These are phyloP conservation scores for Komagataella kurtzmanii DNA, from an alignment of 805 yeast species.

Conservation along the genomic window DNA sequence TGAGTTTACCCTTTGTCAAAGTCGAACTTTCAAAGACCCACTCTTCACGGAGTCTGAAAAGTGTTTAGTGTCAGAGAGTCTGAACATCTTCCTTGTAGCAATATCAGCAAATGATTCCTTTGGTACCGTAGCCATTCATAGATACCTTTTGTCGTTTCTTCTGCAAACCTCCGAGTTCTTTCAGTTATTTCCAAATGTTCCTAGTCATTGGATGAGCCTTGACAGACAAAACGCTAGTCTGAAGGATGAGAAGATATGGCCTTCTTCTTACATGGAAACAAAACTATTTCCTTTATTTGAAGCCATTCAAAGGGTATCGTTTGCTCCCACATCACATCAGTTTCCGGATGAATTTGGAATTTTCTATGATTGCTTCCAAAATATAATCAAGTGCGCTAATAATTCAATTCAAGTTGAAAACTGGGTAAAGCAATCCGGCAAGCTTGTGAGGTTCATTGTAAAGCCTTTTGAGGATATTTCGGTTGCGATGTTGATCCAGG, in stretches of 20 bases:
- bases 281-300: not conserved
- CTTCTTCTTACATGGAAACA: not conserved
- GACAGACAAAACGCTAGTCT: not conserved
- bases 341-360: not conserved
- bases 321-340: not conserved
- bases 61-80: not conserved
- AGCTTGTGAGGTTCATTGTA: not conserved
- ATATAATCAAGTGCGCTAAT: not conserved
- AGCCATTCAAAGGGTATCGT: not conserved
- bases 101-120: not conserved
- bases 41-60: not conserved
- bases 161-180: not conserved
- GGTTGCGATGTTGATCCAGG: not conserved
- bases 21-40: not conserved
- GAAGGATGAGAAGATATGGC: not conserved
- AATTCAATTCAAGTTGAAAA: not conserved
- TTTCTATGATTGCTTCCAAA: not conserved
- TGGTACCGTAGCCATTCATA: not conserved
- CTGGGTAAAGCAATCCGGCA: not conserved
- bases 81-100: not conserved
- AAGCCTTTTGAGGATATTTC: not conserved
- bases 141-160: not conserved
- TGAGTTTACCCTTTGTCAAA: not conserved
- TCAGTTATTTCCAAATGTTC: not conserved
- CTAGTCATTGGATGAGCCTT: not conserved